phyloP scores from a whole-genome alignment of 2,329 filamentous ascomycete genomes.

The Alternaria ethzedia region DNA sequence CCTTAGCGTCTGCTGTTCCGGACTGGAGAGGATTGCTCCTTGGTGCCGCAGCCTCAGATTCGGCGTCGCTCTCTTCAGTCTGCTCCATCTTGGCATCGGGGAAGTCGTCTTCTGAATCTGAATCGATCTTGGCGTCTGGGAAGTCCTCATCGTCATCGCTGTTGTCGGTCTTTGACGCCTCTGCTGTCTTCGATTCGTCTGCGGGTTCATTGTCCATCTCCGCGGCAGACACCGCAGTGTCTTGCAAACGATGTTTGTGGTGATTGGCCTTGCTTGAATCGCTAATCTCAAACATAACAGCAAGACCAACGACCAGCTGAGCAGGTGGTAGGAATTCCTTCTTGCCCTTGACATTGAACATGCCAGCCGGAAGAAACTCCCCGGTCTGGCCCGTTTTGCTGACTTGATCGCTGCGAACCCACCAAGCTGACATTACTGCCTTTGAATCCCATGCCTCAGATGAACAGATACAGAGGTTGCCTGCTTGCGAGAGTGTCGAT shows the following conservation, averaged over 20 bases:
- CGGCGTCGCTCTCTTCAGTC: constrained; percentile 47
- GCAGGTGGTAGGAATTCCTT: constrained; percentile 92
- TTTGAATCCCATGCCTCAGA: constrained; percentile 96
- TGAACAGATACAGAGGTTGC: constrained; percentile 80
- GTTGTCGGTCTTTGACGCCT: constrained; percentile 28
- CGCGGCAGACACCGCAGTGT: constrained; percentile 35
- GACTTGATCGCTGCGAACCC: constrained; percentile 89
- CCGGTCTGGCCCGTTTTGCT: constrained; percentile 82
- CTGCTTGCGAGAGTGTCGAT: constrained; percentile 88
- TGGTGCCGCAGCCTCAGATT: constrained; percentile 38
- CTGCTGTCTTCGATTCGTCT: constrained; percentile 23
- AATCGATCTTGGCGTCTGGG: constrained; percentile 50
- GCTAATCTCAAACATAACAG: constrained; percentile 85
- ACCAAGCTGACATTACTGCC: constrained; percentile 94
- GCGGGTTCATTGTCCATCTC: constrained; percentile 26
- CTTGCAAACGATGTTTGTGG: constrained; percentile 72
- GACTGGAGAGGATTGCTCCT: constrained; percentile 51
- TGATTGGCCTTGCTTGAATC: constrained; percentile 85
- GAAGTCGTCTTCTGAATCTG: constrained; percentile 53
- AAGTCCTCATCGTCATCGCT: constrained; percentile 55
- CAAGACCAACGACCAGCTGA: constrained; percentile 86
- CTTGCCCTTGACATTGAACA: constrained; percentile 81
- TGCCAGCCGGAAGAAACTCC: constrained; percentile 78
- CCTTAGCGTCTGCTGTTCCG: constrained; percentile 11
- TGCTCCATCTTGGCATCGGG: constrained; percentile 50